phyloP scores from a whole-genome alignment of 2,329 filamentous ascomycete genomes.

The Colletotrichum sp. region DNA sequence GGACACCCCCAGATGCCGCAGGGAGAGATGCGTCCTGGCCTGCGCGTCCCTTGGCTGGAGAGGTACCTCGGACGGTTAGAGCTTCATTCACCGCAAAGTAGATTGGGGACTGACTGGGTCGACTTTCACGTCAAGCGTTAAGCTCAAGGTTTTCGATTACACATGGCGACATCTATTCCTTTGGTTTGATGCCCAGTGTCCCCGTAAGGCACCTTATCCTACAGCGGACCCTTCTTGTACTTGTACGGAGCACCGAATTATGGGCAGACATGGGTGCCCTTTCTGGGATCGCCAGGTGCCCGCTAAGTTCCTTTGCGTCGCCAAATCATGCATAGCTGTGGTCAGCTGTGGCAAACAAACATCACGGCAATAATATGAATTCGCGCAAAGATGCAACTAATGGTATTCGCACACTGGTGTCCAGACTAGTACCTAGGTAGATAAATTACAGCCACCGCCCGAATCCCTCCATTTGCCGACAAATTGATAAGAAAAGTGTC shows the following conservation, averaged over 20 bases:
- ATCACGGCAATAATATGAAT: neutral
- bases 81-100: neutral
- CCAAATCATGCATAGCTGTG: neutral
- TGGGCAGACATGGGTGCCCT: neutral
- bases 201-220: neutral
- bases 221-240: neutral
- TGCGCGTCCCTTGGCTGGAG: neutral
- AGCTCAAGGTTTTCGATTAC: neutral
- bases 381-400: constrained; percentile 2
- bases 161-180: neutral
- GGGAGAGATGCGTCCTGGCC: neutral
- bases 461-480: neutral
- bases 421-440: constrained; percentile 16
- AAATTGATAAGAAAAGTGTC: neutral
- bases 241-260: neutral
- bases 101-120: neutral
- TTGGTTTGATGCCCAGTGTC: neutral
- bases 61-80: neutral
- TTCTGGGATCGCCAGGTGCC: neutral
- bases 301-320: neutral
- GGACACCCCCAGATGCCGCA: neutral
- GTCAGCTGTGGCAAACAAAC: neutral
- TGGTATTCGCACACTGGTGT: constrained; percentile 19
- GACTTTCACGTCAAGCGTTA: neutral
- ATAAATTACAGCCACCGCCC: constrained; percentile 14